Evolutionary conservation across 2,329 filamentous ascomycete genomes (phyloP), one percentile per base, ranked within the genome.

Genomic region (Penicillium paneum): DNA sequence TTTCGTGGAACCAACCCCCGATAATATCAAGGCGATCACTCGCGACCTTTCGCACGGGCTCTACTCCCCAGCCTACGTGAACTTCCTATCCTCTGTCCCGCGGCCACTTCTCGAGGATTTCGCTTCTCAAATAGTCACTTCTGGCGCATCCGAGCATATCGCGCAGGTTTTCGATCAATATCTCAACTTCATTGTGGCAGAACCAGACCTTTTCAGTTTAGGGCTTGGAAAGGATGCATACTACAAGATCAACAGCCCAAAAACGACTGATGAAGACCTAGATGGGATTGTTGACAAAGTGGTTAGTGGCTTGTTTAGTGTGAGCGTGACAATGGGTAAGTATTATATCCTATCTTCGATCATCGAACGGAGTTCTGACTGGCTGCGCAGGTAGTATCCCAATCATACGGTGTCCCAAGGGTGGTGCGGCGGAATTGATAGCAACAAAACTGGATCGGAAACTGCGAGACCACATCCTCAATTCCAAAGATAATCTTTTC

Each of bases 401-500:
- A 7, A 91, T 99, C 63, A 97, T 99, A 67, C 83, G 94, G 62
- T 97, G 91, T 69, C 92, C 94, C 7, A 96, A 94, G 70, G 91
- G 88, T 46, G 92, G 91, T 34, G 91, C 94, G 3, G 93, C 94
- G 13, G 93, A 97, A 70, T 88, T 96, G 80, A 95, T 99, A 62
- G 89, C 91, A 13, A 89, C 90, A 13, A 96, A 96, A 69, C 84
- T 99, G 24, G 94, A 99, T 71, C 87, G 94, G 56, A 99, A 97
- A 73, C 83, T 99, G 21, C 87, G 94, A 67, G 94, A 99, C 68
- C 94, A 99, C 71, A 90, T 97, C 49, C 82, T 99, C 59, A 97
- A 97, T 74, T 96, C 93, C 12, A 97, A 97, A 77, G 93, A 97
- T 70, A 97, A 97, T 68, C 83, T 99, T 5, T 99, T 99, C 73